Conservation (phyloP, 2,329 filamentous ascomycete genomes). For the Drechmeria coniospora region DNA sequence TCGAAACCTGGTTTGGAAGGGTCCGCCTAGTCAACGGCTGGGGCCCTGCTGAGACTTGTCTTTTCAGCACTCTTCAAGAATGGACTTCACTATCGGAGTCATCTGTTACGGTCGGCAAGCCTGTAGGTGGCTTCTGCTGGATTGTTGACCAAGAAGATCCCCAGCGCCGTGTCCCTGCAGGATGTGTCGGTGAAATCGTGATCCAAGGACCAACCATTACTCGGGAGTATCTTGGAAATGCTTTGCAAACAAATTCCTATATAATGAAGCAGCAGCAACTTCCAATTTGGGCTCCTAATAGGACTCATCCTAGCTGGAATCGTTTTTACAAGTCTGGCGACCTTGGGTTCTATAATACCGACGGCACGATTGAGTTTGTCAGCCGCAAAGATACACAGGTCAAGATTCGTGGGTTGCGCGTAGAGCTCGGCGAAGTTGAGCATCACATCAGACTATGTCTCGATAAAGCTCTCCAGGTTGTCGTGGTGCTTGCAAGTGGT, state of each 20-base stretch:
- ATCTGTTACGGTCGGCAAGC: conserved; percentile 1
- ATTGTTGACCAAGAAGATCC: conserved; percentile 3
- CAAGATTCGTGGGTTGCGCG: conserved; percentile 8
- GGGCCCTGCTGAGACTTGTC: conserved; percentile 4
- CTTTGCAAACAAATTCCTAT: neutral
- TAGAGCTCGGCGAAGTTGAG: conserved; percentile 9
- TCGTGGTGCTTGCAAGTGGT: neutral
- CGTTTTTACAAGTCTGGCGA: conserved; percentile 8
- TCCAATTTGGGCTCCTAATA: neutral
- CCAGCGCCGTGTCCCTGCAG: conserved; percentile 2
- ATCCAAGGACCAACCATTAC: conserved; percentile 5
- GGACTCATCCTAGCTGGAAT: neutral
- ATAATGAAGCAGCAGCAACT: neutral
- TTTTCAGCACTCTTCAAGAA: conserved; percentile 1
- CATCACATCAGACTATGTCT: conserved; percentile 1
- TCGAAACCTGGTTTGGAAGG: conserved; percentile 3
- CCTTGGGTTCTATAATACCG: conserved; percentile 5
- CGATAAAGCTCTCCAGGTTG: neutral
- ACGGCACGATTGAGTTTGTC: conserved; percentile 6
- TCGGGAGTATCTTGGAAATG: conserved; percentile 4
- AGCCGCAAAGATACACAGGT: conserved; percentile 4
- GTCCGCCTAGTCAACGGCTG: conserved; percentile 5
- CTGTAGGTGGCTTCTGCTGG: conserved; percentile 2
- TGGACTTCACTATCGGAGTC: neutral
- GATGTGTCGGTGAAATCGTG: conserved; percentile 5